Evolutionary conservation across 116 monocot genomes (phyloP).

Genomic region (Papilionanthe hybrid): DNA sequence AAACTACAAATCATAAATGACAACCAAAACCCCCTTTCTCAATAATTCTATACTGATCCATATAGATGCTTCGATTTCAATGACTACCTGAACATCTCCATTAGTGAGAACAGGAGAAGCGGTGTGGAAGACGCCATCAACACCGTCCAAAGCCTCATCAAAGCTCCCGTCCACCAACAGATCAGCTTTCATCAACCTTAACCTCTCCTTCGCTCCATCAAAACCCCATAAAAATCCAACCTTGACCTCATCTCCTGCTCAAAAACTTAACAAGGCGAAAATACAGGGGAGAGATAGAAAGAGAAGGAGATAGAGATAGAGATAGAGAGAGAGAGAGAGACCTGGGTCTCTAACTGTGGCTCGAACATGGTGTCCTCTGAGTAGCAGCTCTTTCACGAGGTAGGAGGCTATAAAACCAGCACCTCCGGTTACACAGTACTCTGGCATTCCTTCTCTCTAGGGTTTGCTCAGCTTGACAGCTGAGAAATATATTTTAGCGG

Average conservation of each 20-base stretch:
- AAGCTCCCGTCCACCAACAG: constrained; percentile 75
- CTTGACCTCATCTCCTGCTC: constrained; percentile 44
- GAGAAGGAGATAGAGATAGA: background rate
- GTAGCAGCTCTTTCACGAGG: constrained; percentile 54
- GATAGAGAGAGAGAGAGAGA: background rate
- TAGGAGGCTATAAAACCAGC: constrained; percentile 76
- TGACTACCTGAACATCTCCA: constrained; percentile 30
- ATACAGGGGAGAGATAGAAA: background rate
- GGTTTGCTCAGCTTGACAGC: no score
- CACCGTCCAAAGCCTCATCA: constrained; percentile 64
- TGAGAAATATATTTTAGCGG: no score
- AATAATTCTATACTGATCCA: no score
- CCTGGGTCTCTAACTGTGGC: constrained; percentile 86
- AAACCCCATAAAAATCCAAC: constrained; percentile 61
- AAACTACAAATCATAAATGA: no score
- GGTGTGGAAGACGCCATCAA: constrained; percentile 82
- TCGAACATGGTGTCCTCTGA: constrained; percentile 55
- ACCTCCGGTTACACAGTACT: constrained; percentile 84
- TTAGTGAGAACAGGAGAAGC: constrained; percentile 60
- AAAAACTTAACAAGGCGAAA: no score
- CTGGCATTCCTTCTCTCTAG: constrained; percentile 27
- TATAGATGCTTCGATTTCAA: background rate
- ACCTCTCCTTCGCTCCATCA: constrained; percentile 68
- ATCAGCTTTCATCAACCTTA: constrained; percentile 67
- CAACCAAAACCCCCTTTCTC: no score